Percentiles rank a stretch among this genome's conserved stretches.
These are phyloP conservation scores for Colletotrichum sp. DNA, from an alignment of 2,329 filamentous ascomycete species.

Conservation along the genomic window DNA sequence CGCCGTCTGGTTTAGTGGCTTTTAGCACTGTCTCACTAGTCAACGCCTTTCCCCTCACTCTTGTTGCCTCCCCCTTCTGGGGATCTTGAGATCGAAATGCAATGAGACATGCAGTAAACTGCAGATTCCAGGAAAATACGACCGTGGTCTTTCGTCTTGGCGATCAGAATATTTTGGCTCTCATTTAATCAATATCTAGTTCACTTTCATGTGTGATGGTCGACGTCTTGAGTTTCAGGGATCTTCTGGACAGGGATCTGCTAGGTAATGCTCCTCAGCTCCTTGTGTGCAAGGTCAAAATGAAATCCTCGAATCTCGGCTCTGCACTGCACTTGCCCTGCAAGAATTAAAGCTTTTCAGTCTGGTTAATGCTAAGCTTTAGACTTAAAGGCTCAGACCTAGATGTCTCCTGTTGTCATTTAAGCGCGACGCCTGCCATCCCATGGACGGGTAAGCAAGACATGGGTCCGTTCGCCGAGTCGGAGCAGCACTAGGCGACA, in stretches of 20 bases:
- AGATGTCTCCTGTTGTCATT: background rate
- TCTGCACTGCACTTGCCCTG: background rate
- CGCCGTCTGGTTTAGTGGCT: background rate
- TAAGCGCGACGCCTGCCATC: background rate
- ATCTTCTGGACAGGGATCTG: background rate
- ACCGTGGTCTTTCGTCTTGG: background rate
- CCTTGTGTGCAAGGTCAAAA: background rate
- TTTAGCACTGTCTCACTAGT: background rate
- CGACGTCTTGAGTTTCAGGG: background rate
- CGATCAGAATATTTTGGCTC: background rate
- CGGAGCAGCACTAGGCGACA: background rate
- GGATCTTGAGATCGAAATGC: background rate
- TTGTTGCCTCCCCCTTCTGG: background rate
- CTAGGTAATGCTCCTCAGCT: background rate
- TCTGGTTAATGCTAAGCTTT: background rate
- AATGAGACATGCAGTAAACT: background rate
- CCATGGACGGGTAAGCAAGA: background rate
- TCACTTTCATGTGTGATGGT: background rate
- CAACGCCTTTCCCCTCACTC: background rate
- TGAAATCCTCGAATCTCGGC: background rate
- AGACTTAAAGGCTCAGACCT: background rate
- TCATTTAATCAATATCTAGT: fast-evolving
- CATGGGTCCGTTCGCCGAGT: background rate
- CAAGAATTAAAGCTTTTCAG: background rate
- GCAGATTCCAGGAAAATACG: background rate